phyloP scores from a whole-genome alignment of 345 rosid species.

The Populus davidiana region DNA sequence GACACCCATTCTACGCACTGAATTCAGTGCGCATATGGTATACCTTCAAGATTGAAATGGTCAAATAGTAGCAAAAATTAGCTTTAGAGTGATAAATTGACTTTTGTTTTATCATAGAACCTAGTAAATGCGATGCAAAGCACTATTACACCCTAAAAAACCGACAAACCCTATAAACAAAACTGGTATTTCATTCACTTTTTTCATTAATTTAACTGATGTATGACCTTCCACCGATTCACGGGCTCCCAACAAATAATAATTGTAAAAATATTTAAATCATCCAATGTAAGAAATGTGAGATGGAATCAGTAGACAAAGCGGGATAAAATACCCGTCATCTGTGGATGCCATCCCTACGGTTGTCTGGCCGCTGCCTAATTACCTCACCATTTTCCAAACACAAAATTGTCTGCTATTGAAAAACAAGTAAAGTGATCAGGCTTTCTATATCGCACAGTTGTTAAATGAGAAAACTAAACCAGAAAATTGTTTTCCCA shows the following conservation, averaged over 20 bases:
- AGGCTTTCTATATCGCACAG: constrained; percentile 43
- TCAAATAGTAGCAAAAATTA: not conserved
- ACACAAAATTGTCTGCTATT: constrained; percentile 3
- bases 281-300: constrained; percentile 25
- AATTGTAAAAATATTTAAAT: not conserved
- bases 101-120: not conserved
- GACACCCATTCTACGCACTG: too few species aligned
- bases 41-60: not conserved
- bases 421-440: constrained; percentile 6
- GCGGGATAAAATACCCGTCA: constrained; percentile 29
- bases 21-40: not conserved
- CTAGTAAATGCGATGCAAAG: not conserved
- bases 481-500: constrained; percentile 7
- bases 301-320: constrained; percentile 55
- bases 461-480: constrained; percentile 28
- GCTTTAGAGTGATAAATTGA: not conserved
- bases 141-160: not conserved
- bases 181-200: not conserved
- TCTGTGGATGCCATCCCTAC: constrained; percentile 62
- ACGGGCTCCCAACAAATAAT: not conserved
- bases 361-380: constrained; percentile 73
- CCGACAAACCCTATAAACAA: not conserved
- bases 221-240: not conserved
- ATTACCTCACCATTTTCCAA: not conserved
- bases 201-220: not conserved